Percentiles rank a stretch among this genome's conserved stretches.
Conservation (phyloP, 2,329 filamentous ascomycete genomes). For the Lasiodiplodia sp. region DNA sequence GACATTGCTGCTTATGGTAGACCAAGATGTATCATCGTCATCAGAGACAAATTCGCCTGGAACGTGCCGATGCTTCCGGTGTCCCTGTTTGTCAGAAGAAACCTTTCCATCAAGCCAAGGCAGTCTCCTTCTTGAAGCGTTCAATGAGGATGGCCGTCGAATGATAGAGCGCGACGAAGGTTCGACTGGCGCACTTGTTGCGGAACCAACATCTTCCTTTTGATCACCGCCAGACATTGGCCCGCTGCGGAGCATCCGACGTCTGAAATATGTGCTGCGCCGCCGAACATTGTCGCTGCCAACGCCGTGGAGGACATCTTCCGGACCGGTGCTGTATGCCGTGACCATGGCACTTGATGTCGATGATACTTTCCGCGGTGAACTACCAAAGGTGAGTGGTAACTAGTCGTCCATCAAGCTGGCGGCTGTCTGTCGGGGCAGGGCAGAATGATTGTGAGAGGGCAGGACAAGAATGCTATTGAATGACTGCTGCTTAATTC, state of each 20-base stretch:
- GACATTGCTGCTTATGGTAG: not conserved
- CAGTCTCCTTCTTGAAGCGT: constrained; percentile 17
- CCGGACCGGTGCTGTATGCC: constrained; percentile 8
- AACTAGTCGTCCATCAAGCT: not conserved
- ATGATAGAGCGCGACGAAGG: not conserved
- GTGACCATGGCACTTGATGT: not conserved
- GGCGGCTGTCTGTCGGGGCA: not conserved
- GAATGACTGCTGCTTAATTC: not conserved
- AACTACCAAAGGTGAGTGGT: not conserved
- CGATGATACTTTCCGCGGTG: not conserved
- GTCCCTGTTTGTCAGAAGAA: not conserved
- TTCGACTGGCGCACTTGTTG: not conserved
- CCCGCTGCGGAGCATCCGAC: not conserved
- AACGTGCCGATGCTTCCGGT: not conserved
- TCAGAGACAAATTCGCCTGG: constrained; percentile 30
- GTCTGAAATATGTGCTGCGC: not conserved
- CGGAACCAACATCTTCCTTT: not conserved
- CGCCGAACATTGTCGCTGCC: constrained; percentile 9
- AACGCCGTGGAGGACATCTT: not conserved
- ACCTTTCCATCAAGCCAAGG: constrained; percentile 31
- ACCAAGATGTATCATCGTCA: constrained; percentile 8
- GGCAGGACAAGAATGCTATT: not conserved
- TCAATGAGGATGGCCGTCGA: constrained; percentile 12
- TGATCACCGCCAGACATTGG: not conserved
- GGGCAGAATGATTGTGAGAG: not conserved